Percentiles rank a stretch among this genome's conserved stretches.
phyloP scores from a whole-genome alignment of 2,329 filamentous ascomycete species.

The Sporothrix pseudoabietina region DNA sequence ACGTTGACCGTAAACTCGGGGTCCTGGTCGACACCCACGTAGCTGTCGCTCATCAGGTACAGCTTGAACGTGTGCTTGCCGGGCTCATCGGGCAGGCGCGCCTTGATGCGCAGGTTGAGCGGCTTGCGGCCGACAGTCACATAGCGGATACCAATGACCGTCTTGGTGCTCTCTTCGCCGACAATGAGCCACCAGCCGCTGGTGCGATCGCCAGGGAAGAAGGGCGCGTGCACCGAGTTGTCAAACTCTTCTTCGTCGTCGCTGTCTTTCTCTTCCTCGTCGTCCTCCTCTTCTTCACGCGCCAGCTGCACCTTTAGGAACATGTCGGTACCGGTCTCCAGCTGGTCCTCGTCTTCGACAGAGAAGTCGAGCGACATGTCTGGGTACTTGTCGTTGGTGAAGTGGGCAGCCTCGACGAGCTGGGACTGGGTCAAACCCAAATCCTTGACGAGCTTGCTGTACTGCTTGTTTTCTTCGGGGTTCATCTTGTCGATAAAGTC shows the following conservation, averaged over 20 bases:
- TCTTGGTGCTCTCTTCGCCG: conserved; percentile 87
- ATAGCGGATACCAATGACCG: conserved; percentile 87
- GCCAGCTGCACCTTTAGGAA: conserved; percentile 83
- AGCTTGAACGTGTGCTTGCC: conserved; percentile 87
- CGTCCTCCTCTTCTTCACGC: conserved; percentile 74
- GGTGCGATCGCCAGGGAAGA: conserved; percentile 88
- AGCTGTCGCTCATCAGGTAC: conserved; percentile 96
- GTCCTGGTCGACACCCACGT: conserved; percentile 95
- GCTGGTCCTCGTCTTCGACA: conserved; percentile 75
- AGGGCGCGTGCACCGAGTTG: conserved; percentile 86
- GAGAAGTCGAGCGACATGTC: conserved; percentile 91
- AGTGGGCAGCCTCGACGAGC: conserved; percentile 83
- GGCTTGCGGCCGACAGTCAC: conserved; percentile 76
- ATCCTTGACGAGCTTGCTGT: conserved; percentile 73
- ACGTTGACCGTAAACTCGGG: conserved; percentile 83
- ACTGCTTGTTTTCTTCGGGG: conserved; percentile 84
- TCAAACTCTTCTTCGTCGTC: conserved; percentile 68
- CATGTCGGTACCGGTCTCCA: conserved; percentile 77
- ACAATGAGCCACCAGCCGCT: conserved; percentile 99
- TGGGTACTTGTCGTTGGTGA: conserved; percentile 95
- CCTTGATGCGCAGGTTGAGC: conserved; percentile 80
- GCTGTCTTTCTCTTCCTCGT: conserved; percentile 48
- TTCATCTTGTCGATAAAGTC: conserved; percentile 99
- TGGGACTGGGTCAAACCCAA: conserved; percentile 80
- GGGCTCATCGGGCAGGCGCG: conserved; percentile 73